phyloP scores from a whole-genome alignment of 2,329 filamentous ascomycete genomes.

The Fonsecaea multimorphosa region DNA sequence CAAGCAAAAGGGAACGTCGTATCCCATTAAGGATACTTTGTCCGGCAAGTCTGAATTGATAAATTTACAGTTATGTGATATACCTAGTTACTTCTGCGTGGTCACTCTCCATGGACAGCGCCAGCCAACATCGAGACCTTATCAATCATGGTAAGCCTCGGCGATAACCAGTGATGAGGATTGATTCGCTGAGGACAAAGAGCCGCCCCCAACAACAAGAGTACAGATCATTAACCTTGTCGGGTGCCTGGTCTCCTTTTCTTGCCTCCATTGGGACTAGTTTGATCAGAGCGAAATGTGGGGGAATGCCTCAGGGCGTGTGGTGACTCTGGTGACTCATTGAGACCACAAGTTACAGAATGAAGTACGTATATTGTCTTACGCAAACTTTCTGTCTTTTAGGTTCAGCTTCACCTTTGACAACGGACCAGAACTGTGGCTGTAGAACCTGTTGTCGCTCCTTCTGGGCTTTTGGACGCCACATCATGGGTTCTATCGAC shows the following conservation, averaged over 20 bases:
- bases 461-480: background rate
- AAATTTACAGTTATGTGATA: background rate
- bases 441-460: background rate
- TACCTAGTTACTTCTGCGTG: too few species aligned
- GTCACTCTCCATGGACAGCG: too few species aligned
- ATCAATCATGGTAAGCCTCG: background rate
- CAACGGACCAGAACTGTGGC: background rate
- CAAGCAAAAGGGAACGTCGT: background rate
- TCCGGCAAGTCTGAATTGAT: background rate
- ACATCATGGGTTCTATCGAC: background rate
- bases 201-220: background rate
- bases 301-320: too few species aligned
- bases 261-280: background rate
- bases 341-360: background rate
- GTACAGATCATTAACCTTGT: background rate
- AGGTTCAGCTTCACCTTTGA: background rate
- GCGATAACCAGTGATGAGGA: background rate
- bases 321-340: too few species aligned
- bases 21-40: background rate
- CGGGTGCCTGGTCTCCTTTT: background rate
- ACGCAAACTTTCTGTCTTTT: background rate
- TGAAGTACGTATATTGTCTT: too few species aligned
- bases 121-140: background rate
- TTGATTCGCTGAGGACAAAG: background rate
- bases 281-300: background rate